Evolutionary conservation across 257 asterid species (phyloP).

Genomic region (Rubia yunnanensis): DNA sequence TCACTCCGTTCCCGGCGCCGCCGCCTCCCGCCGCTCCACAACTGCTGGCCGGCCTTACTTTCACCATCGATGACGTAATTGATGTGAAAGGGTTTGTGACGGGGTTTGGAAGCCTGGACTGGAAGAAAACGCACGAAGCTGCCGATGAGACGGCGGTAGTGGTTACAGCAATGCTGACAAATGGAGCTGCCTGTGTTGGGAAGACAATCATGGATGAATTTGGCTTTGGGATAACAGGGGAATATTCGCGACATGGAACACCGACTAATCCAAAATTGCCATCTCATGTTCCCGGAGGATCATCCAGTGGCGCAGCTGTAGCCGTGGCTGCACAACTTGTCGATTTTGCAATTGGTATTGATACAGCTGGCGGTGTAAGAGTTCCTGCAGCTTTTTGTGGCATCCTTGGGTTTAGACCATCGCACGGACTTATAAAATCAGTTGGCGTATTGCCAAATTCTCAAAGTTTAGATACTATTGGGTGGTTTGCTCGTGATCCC

Average conservation of each 20-base stretch:
- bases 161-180: slow-evolving; percentile 56
- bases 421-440: slow-evolving; percentile 67
- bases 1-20: slow-evolving; percentile 76
- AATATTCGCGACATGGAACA: slow-evolving; percentile 59
- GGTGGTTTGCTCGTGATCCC: slow-evolving; percentile 83
- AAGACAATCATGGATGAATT: slow-evolving; percentile 87
- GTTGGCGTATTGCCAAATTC: slow-evolving; percentile 79
- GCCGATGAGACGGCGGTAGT: slow-evolving; percentile 68
- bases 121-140: slow-evolving; percentile 79
- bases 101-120: slow-evolving; percentile 77
- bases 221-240: slow-evolving; percentile 88
- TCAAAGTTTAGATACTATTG: slow-evolving; percentile 82
- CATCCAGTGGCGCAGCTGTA: slow-evolving; percentile 90
- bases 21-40: slow-evolving; percentile 95
- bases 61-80: slow-evolving; percentile 77
- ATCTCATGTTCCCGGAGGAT: slow-evolving; percentile 80
- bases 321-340: slow-evolving; percentile 78
- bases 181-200: slow-evolving; percentile 79
- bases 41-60: slow-evolving; percentile 60
- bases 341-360: slow-evolving; percentile 88
- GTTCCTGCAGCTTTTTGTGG: slow-evolving; percentile 68
- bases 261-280: slow-evolving; percentile 75
- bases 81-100: slow-evolving; percentile 81
- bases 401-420: slow-evolving; percentile 75
- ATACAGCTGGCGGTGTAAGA: slow-evolving; percentile 51